These are phyloP conservation scores for Arthrobotrys sphaeroides DNA, from an alignment of 2,329 filamentous ascomycete genomes.

Conservation along the genomic window DNA sequence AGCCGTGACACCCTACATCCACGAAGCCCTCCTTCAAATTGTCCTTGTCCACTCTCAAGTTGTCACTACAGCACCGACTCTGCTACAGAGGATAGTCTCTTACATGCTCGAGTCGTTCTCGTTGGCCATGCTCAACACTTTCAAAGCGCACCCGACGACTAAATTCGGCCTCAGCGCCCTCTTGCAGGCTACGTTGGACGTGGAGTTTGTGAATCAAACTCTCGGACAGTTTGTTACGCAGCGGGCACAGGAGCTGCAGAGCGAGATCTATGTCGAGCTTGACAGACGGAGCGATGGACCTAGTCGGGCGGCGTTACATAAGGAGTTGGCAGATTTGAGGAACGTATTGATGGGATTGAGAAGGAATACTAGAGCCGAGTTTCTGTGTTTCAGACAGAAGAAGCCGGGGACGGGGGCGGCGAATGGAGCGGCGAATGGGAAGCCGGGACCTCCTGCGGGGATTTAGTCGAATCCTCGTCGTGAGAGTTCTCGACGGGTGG, in stretches of 20 bases:
- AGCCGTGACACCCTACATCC: constrained; percentile 86
- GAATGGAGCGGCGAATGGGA: constrained; percentile 7
- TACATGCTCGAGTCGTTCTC: constrained; percentile 86
- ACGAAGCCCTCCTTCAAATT: constrained; percentile 82
- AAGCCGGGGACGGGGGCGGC: constrained; percentile 18
- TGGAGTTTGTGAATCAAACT: constrained; percentile 96
- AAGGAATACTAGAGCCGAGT: constrained; percentile 83
- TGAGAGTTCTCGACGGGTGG: constrained; percentile 1
- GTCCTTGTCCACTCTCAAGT: constrained; percentile 93
- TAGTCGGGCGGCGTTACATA: constrained; percentile 80
- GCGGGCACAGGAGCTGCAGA: constrained; percentile 80
- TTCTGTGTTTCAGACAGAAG: constrained; percentile 62
- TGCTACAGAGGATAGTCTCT: constrained; percentile 83
- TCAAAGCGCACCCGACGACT: constrained; percentile 68
- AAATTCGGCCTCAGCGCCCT: constrained; percentile 80
- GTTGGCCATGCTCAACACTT: constrained; percentile 80
- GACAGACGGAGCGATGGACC: constrained; percentile 90
- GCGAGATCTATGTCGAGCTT: constrained; percentile 89
- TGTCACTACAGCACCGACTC: constrained; percentile 77
- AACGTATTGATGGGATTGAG: constrained; percentile 82
- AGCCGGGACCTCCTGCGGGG: constrained; percentile 4
- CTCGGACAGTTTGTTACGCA: constrained; percentile 89
- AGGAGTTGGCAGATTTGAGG: constrained; percentile 88
- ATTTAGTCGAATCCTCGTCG: constrained; percentile 14
- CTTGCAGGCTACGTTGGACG: constrained; percentile 96